These are phyloP conservation scores for Ottelia alismoides DNA, from an alignment of 106 monocot species.

Conservation along the genomic window DNA sequence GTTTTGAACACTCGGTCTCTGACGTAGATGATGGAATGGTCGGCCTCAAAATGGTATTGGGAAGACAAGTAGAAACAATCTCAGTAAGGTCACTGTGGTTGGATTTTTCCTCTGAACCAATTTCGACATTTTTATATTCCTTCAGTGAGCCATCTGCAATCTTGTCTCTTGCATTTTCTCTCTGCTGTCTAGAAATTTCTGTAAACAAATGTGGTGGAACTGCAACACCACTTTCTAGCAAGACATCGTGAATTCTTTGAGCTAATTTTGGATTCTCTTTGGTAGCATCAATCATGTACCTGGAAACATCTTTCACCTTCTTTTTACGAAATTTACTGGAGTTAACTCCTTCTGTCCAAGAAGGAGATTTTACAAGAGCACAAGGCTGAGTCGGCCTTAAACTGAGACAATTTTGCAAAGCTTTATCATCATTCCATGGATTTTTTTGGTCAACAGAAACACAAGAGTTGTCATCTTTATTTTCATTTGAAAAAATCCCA, in stretches of 20 bases:
- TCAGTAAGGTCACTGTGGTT: too few species aligned
- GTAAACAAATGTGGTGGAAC: conserved; percentile 57
- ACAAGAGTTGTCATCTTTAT: too few species aligned
- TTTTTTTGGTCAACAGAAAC: too few species aligned
- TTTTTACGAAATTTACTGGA: conserved; percentile 21
- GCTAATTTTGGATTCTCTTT: conserved; percentile 66
- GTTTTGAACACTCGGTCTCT: conserved; percentile 19
- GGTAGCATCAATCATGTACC: conserved; percentile 71
- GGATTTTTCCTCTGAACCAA: too few species aligned
- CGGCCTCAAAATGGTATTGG: too few species aligned
- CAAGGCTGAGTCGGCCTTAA: conserved; percentile 9
- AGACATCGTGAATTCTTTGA: conserved; percentile 64
- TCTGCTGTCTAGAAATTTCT: conserved; percentile 24
- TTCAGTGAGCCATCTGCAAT: too few species aligned
- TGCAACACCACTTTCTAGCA: conserved; percentile 60
- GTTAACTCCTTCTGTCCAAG: conserved; percentile 32
- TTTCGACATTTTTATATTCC: too few species aligned
- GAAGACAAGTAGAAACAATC: too few species aligned
- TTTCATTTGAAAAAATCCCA: too few species aligned
- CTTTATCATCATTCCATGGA: too few species aligned
- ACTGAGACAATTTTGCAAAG: too few species aligned
- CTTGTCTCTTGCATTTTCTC: conserved; percentile 20
- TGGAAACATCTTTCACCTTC: conserved; percentile 66
- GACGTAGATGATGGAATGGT: conserved; percentile 8
- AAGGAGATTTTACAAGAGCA: conserved; percentile 29